Evolutionary conservation across 2,329 filamentous ascomycete species (phyloP).

Genomic region (Alternaria sp.): DNA sequence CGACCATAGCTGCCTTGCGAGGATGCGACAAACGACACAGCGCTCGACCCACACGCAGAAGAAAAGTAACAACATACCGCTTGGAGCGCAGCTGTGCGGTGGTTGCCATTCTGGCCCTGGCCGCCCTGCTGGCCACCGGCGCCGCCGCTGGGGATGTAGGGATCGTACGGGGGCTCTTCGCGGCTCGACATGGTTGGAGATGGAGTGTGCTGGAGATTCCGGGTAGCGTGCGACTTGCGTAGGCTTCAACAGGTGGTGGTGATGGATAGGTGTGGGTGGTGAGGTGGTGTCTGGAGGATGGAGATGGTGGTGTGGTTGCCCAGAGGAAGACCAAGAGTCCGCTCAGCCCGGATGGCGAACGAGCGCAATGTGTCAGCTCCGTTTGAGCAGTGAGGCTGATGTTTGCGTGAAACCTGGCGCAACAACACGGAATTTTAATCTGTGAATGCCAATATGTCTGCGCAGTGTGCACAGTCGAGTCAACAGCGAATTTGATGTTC

Average conservation of each 20-base stretch:
- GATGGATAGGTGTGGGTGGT: constrained; percentile 26
- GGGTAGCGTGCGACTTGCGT: constrained; percentile 24
- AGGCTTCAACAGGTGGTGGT: constrained; percentile 20
- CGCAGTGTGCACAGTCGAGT: constrained; percentile 2
- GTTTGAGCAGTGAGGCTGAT: constrained; percentile 44
- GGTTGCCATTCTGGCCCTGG: constrained; percentile 60
- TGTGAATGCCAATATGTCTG: constrained; percentile 1
- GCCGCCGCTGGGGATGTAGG: constrained; percentile 80
- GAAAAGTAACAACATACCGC: constrained; percentile 63
- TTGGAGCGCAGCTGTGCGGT: constrained; percentile 77
- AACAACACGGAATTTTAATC: constrained; percentile 14
- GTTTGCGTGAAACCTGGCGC: constrained; percentile 31
- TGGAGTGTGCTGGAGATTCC: constrained; percentile 4
- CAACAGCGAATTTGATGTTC: constrained; percentile 5
- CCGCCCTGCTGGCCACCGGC: constrained; percentile 55
- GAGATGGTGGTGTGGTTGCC: constrained; percentile 26
- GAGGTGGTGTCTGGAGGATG: constrained; percentile 33
- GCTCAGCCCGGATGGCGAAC: constrained; percentile 25
- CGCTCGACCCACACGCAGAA: constrained; percentile 2
- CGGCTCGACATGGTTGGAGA: constrained; percentile 53
- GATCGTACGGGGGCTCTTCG: constrained; percentile 75
- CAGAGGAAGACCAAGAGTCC: constrained; percentile 14
- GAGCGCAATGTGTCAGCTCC: constrained; percentile 34
- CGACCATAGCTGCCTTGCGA: constrained; percentile 3
- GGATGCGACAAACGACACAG: constrained; percentile 3